phyloP scores from a whole-genome alignment of 306 rosid species.

The Senna siamea region DNA sequence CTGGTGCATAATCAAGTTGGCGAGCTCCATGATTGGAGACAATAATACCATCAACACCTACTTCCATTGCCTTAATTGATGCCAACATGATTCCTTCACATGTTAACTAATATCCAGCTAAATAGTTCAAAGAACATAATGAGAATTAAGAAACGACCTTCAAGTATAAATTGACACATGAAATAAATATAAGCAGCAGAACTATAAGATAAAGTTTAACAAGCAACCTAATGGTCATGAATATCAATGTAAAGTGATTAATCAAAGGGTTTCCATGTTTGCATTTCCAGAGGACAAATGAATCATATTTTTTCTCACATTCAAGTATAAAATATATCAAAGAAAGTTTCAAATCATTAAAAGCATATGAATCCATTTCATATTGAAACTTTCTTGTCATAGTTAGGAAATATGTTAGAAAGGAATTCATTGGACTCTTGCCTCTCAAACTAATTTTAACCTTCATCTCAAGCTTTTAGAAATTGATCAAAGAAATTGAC shows the following conservation, averaged over 20 bases:
- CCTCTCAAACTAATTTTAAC: background rate
- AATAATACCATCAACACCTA: slow-evolving; percentile 37
- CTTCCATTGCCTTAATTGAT: slow-evolving; percentile 40
- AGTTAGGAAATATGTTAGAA: too few relatives aligned
- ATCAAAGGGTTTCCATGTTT: background rate
- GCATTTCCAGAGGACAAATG: background rate
- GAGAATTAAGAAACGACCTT: background rate
- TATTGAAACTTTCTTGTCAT: too few relatives aligned
- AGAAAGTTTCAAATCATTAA: background rate
- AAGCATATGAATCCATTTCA: background rate
- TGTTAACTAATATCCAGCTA: background rate
- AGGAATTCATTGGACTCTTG: background rate
- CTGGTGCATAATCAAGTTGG: slow-evolving; percentile 42
- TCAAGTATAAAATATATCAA: too few relatives aligned
- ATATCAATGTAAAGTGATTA: background rate
- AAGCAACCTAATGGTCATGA: background rate
- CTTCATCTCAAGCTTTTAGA: background rate
- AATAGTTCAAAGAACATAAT: slow-evolving; percentile 2
- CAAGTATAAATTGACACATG: background rate
- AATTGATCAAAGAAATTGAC: background rate
- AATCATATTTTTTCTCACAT: too few relatives aligned
- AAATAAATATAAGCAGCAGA: background rate
- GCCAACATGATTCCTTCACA: slow-evolving; percentile 7
- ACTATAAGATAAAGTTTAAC: background rate
- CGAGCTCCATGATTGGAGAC: slow-evolving; percentile 46